Conservation (phyloP, 73 alveolate genomes). For the Stentor coeruleus region DNA sequence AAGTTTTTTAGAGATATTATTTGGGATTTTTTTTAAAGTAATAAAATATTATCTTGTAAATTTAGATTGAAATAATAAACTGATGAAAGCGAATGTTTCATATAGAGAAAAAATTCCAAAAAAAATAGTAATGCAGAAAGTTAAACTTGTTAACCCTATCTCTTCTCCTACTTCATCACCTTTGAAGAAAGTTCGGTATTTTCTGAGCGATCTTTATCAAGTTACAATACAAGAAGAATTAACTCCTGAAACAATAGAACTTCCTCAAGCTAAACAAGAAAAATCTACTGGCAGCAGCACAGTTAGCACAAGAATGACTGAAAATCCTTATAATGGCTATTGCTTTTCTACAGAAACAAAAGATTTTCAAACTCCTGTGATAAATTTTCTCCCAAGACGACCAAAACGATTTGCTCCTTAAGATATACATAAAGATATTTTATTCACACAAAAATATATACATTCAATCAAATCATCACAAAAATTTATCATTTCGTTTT, state of each 20-base stretch:
- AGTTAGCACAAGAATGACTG: background rate
- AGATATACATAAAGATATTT: background rate
- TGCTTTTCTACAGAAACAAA: background rate
- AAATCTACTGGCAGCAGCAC: background rate
- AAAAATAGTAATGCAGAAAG: background rate
- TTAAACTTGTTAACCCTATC: background rate
- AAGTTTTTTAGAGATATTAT: conserved; percentile 29
- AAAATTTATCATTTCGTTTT: no score
- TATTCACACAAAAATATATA: background rate
- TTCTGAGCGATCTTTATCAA: background rate
- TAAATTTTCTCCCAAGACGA: background rate
- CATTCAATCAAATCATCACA: no score
- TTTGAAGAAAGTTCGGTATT: background rate
- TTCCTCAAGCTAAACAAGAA: no score
- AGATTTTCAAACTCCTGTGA: background rate
- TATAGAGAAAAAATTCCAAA: no score
- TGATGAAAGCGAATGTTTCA: no score
- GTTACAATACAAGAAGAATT: background rate
- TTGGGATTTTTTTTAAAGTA: conserved; percentile 32
- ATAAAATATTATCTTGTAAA: no score
- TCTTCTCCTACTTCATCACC: background rate
- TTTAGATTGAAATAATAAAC: no score
- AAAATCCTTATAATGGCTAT: no score
- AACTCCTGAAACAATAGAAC: no score
- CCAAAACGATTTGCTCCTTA: background rate